Conservation (phyloP, 495 filamentous ascomycete genomes). For the Cercophora sp. region DNA sequence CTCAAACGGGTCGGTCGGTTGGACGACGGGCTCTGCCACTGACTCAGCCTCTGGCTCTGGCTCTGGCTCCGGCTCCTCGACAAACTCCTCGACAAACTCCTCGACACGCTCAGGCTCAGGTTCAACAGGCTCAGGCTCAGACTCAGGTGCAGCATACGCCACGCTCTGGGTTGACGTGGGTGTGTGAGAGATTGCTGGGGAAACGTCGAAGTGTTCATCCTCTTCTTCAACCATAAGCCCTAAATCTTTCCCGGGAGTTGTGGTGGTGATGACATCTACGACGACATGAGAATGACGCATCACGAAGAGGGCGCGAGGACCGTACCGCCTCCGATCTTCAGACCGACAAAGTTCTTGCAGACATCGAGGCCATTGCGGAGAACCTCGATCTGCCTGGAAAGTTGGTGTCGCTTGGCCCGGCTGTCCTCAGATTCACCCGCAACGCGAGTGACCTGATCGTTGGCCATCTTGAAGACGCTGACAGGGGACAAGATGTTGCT, state of each 20-base stretch:
- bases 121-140: not conserved
- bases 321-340: slow-evolving; percentile 17
- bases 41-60: not conserved
- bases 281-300: not conserved
- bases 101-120: not conserved
- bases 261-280: not conserved
- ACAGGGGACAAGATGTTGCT: slow-evolving; percentile 40
- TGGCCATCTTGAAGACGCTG: slow-evolving; percentile 41
- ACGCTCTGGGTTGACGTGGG: too few species aligned
- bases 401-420: slow-evolving; percentile 42
- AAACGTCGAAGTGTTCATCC: not conserved
- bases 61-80: not conserved
- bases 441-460: slow-evolving; percentile 42
- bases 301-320: not conserved
- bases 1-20: too few species aligned
- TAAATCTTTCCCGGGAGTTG: not conserved
- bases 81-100: not conserved
- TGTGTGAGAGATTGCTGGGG: not conserved
- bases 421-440: slow-evolving; percentile 55
- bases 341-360: slow-evolving; percentile 42
- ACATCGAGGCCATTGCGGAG: slow-evolving; percentile 47
- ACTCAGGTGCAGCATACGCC: not conserved
- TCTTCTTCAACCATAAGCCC: too few species aligned
- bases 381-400: slow-evolving; percentile 49
- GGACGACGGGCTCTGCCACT: too few species aligned